Evolutionary conservation across 106 monocot species (phyloP).

Genomic region (Amphibolis antarctica): DNA sequence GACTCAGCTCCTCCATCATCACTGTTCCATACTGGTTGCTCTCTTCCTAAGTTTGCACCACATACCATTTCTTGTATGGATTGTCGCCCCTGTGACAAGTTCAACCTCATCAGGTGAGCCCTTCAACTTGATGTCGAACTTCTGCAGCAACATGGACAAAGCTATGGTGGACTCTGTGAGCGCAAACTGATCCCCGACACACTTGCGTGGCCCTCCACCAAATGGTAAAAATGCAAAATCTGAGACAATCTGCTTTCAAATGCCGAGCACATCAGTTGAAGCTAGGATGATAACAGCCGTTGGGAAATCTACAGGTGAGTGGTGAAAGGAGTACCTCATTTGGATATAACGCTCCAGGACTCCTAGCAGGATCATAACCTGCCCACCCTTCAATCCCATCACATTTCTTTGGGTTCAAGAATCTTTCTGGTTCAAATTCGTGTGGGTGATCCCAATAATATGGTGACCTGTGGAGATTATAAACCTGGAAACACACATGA

Average conservation of each 20-base stretch:
- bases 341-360: conserved; percentile 84
- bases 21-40: too few species aligned
- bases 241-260: conserved; percentile 39
- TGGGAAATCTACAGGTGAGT: not conserved
- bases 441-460: conserved; percentile 83
- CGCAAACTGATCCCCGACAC: conserved; percentile 87
- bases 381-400: conserved; percentile 75
- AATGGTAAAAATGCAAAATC: conserved; percentile 93
- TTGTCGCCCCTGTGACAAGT: conserved; percentile 88
- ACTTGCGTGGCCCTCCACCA: conserved; percentile 85
- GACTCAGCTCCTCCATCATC: too few species aligned
- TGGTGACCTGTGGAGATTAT: conserved; percentile 90
- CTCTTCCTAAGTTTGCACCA: conserved; percentile 83
- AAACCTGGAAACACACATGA: conserved; percentile 39
- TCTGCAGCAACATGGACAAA: conserved; percentile 60
- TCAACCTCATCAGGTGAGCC: conserved; percentile 74
- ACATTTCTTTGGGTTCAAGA: conserved; percentile 48
- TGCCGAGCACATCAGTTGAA: not conserved
- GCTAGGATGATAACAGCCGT: not conserved
- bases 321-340: conserved; percentile 51
- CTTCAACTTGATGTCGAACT: conserved; percentile 67
- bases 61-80: conserved; percentile 81
- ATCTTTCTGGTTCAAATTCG: conserved; percentile 94
- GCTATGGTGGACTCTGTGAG: conserved; percentile 79
- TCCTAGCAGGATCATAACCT: conserved; percentile 72